phyloP scores from a whole-genome alignment of 148 eudicot genomes.

The Camellia granthamiana region DNA sequence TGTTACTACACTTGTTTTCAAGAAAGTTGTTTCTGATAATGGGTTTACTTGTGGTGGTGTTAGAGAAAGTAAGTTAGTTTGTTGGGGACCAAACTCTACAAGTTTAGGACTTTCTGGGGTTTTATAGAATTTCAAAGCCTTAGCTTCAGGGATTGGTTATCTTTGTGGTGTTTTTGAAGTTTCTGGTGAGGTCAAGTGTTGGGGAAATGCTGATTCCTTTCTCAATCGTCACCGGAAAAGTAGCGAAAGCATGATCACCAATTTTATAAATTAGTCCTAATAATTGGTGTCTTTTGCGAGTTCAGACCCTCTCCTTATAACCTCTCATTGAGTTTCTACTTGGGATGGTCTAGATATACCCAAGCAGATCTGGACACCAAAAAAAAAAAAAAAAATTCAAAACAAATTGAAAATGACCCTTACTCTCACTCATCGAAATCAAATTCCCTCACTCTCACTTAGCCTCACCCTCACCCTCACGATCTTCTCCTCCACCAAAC shows the following conservation, averaged over 20 bases:
- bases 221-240: conserved; percentile 36
- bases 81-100: conserved; percentile 84
- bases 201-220: conserved; percentile 45
- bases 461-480: too few relatives aligned
- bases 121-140: conserved; percentile 29
- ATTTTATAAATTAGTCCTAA: conserved; percentile 49
- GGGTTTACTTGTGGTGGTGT: conserved; percentile 75
- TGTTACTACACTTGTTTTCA: conserved; percentile 33
- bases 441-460: too few relatives aligned
- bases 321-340: too few relatives aligned
- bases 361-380: too few relatives aligned
- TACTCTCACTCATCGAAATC: too few relatives aligned
- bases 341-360: too few relatives aligned
- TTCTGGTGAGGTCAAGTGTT: conserved; percentile 63
- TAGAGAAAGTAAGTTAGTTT: conserved; percentile 46
- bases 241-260: conserved; percentile 41
- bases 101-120: conserved; percentile 37
- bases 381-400: too few relatives aligned
- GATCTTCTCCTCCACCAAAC: too few relatives aligned
- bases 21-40: conserved; percentile 69
- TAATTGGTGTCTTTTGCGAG: conserved; percentile 29
- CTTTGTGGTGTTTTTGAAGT: conserved; percentile 59
- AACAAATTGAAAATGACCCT: too few relatives aligned
- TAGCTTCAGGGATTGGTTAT: conserved; percentile 51
- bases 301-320: too few relatives aligned